Evolutionary conservation across 306 rosid genomes (phyloP), one percentile per base, ranked within the genome.

Genomic region (Coriaria nepalensis): DNA sequence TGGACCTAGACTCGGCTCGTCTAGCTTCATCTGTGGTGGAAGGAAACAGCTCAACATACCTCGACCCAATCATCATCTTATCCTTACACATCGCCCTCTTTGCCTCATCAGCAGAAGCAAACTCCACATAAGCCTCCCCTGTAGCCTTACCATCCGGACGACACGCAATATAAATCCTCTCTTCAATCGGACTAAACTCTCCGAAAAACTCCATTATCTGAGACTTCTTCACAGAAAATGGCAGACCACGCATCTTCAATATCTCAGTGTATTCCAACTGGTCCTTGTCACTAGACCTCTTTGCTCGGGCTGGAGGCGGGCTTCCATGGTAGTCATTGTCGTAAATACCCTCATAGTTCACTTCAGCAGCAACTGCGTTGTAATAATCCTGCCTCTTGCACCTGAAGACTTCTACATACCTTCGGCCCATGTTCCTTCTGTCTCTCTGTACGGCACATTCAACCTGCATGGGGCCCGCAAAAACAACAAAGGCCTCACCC

Each of bases 141-240:
- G 98, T 92, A 42, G 98, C 96, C 67, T 92, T 92, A 49, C 98
- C 98, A 53, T 92, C 98, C 0, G 96, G 86, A 39, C 95, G 96
- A 62, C 96, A 82, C 6, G 94, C 94, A 67, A 92, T 78, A 47
- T 82, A 96, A 40, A 92, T 57, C 72, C 82, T 68, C 8, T 82
- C 93, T 68, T 85, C 82, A n/a, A 80, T 35, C 37, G 82, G 73
- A 65, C 78, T 70, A 69, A 67, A 92, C 53, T 82, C 96, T 57
- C 63, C 70, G 15, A 92, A 92, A 53, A 92, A 92, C 0, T 85
- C 98, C 32, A 78, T 15, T 47, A 92, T 82, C 53, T 82, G 78
- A 55, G 87, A 50, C 59, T 76, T 85, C 9, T 72, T 74, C 13
- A 60, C 93, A 5, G 67, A 43, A 63, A 79, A 92, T 0, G 98